phyloP scores from a whole-genome alignment of 1,284 basidiomycete species.

The Amylostereum chailletii region DNA sequence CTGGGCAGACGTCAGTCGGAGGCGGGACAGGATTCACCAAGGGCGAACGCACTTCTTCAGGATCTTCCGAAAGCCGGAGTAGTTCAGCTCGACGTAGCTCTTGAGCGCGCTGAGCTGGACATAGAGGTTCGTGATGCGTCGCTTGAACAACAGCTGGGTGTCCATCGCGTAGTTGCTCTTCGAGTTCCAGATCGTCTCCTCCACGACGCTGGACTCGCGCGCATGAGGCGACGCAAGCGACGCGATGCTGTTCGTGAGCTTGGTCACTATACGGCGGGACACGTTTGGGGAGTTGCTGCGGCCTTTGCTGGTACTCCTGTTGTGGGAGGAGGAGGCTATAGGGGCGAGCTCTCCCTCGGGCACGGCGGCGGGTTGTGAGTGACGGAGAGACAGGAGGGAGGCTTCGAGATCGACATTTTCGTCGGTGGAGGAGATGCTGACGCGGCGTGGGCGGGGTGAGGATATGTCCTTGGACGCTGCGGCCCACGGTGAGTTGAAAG shows the following conservation, averaged over 20 bases:
- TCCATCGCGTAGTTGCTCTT: constrained; percentile 84
- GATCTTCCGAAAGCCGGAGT: constrained; percentile 93
- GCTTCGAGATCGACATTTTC: constrained; percentile 36
- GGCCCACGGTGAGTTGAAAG: constrained; percentile 11
- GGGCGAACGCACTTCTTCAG: constrained; percentile 74
- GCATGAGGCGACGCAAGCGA: constrained; percentile 23
- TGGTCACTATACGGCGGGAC: constrained; percentile 33
- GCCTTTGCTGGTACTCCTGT: constrained; percentile 8
- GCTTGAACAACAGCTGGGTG: constrained; percentile 85
- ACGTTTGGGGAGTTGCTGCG: constrained; percentile 31
- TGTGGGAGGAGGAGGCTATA: constrained; percentile 3
- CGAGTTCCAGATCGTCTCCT: constrained; percentile 71
- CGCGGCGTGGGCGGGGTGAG: constrained; percentile 24
- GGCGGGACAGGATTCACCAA: constrained; percentile 4
- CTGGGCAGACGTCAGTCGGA: constrained; percentile 25
- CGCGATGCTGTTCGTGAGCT: constrained; percentile 42
- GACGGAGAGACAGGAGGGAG: constrained; percentile 26
- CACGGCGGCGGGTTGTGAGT: constrained; percentile 8
- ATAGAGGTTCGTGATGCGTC: constrained; percentile 84
- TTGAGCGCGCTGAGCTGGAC: constrained; percentile 77
- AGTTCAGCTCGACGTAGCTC: constrained; percentile 92
- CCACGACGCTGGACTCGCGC: constrained; percentile 6
- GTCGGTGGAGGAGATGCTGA: constrained; percentile 46
- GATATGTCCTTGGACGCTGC: constrained; percentile 9
- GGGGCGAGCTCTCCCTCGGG: constrained; percentile 13